Conservation (phyloP, 805 yeast species). For the Kuraishia molischiana region DNA sequence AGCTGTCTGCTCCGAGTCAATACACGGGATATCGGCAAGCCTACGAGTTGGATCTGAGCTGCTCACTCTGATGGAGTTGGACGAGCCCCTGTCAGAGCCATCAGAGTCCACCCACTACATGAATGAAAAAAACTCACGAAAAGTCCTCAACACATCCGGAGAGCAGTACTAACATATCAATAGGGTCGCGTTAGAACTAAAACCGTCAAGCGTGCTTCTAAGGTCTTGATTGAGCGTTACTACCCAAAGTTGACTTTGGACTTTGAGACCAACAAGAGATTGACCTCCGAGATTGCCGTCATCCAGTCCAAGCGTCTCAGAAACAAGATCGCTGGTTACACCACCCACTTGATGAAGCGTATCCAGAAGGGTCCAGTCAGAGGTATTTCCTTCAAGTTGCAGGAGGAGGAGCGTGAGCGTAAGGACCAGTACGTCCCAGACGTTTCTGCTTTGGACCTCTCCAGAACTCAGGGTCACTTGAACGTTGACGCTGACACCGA, state of each 20-base stretch:
- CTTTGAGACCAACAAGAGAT: conserved; percentile 99
- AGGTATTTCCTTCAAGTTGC: conserved; percentile 99
- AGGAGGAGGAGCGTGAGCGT: conserved; percentile 99
- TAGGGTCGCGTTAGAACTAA: conserved; percentile 99
- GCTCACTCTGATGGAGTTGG: too few relatives aligned
- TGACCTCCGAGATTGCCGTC: conserved; percentile 96
- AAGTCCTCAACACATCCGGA: too few relatives aligned
- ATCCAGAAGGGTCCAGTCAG: conserved; percentile 99
- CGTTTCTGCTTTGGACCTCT: conserved; percentile 97
- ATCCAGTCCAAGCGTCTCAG: conserved; percentile 99
- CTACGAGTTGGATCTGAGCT: too few relatives aligned
- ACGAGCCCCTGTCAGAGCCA: too few relatives aligned
- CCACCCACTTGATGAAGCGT: conserved; percentile 99
- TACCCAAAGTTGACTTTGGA: conserved; percentile 99
- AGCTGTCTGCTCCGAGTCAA: too few relatives aligned
- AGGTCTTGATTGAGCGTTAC: conserved; percentile 98
- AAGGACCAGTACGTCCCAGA: conserved; percentile 99
- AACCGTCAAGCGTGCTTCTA: conserved; percentile 99
- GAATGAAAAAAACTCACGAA: too few relatives aligned
- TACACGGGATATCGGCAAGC: too few relatives aligned
- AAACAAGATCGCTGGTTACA: conserved; percentile 99
- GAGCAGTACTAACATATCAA: conserved; percentile 3
- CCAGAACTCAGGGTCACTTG: conserved; percentile 91
- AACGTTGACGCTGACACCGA: conserved; percentile 96
- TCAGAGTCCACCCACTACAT: too few relatives aligned